A percentile compares a stretch with the other conserved stretches of the same genome.
phyloP scores from a whole-genome alignment of 2,329 filamentous ascomycete species.

The Calycina herbarum region DNA sequence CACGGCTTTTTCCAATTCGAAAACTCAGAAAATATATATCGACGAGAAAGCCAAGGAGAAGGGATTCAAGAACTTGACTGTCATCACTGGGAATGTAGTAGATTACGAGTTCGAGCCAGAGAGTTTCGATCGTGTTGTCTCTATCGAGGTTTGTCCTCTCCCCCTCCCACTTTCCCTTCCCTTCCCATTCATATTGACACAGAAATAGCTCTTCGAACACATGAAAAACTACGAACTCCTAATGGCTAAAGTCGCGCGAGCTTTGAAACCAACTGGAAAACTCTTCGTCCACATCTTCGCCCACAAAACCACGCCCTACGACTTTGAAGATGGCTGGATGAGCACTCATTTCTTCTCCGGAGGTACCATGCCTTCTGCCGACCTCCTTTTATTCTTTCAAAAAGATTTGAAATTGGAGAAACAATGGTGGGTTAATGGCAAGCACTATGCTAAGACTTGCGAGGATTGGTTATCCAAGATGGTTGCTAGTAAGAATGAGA shows the following conservation, averaged over 20 bases:
- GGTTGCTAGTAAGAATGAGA: conserved; percentile 55
- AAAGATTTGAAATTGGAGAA: conserved; percentile 56
- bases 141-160: conserved; percentile 52
- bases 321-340: conserved; percentile 74
- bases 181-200: conserved; percentile 18
- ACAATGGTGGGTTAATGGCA: conserved; percentile 72
- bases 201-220: conserved; percentile 65
- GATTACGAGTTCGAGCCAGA: conserved; percentile 61
- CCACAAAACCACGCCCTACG: conserved; percentile 65
- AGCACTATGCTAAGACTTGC: conserved; percentile 68
- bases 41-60: conserved; percentile 57
- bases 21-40: conserved; percentile 67
- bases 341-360: conserved; percentile 72
- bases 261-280: conserved; percentile 63
- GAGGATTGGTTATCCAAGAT: conserved; percentile 67
- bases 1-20: conserved; percentile 69
- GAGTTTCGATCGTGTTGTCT: conserved; percentile 64
- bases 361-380: conserved; percentile 69
- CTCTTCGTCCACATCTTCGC: conserved; percentile 70
- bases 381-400: conserved; percentile 68
- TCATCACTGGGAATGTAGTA: conserved; percentile 67
- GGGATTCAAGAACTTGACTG: conserved; percentile 58
- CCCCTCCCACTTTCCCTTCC: neutral
- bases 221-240: conserved; percentile 75
- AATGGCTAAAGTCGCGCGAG: conserved; percentile 60